Percentiles rank a stretch among this genome's conserved stretches.
Evolutionary conservation across 768 basidiomycete genomes (phyloP).

Genomic region (Rhodotorula graminis): DNA sequence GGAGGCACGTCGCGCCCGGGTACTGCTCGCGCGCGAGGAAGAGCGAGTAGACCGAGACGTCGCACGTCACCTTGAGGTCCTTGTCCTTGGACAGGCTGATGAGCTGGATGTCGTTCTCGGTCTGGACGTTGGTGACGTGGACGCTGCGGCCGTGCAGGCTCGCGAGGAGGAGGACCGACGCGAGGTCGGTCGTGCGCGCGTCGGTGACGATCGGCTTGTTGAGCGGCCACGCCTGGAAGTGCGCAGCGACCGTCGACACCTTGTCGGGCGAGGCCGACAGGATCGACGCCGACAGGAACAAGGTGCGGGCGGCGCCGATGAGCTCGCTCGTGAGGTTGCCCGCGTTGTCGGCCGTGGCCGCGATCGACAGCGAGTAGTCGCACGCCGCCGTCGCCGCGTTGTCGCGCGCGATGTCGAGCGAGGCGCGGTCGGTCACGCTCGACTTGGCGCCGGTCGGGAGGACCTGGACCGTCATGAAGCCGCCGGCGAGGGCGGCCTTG

Average conservation of each 20-base stretch:
- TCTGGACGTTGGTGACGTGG: slow-evolving; percentile 85
- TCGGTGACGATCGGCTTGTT: slow-evolving; percentile 94
- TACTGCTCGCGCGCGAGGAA: slow-evolving; percentile 79
- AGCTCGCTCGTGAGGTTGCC: slow-evolving; percentile 64
- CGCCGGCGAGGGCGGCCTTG: slow-evolving; percentile 76
- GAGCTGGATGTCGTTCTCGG: slow-evolving; percentile 75
- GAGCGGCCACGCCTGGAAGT: slow-evolving; percentile 82
- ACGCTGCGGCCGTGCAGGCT: slow-evolving; percentile 82
- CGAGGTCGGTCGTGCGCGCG: slow-evolving; percentile 83
- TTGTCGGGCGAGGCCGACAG: slow-evolving; percentile 33
- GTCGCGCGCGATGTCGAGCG: slow-evolving; percentile 64
- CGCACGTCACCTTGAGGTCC: slow-evolving; percentile 89
- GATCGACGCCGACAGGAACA: slow-evolving; percentile 75
- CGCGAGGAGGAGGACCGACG: slow-evolving; percentile 87
- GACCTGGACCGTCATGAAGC: slow-evolving; percentile 80
- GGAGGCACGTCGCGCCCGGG: slow-evolving; percentile 62
- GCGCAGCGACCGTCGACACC: slow-evolving; percentile 61
- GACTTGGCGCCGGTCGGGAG: slow-evolving; percentile 64
- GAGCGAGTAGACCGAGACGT: slow-evolving; percentile 83
- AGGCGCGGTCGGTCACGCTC: slow-evolving; percentile 62
- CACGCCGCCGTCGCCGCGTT: slow-evolving; percentile 68
- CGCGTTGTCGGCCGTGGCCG: slow-evolving; percentile 67
- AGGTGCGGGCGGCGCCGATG: slow-evolving; percentile 70
- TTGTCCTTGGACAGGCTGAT: slow-evolving; percentile 93
- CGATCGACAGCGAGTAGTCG: slow-evolving; percentile 78